Evolutionary conservation across 305 asterid genomes (phyloP).

Genomic region (Galium porrigens): DNA sequence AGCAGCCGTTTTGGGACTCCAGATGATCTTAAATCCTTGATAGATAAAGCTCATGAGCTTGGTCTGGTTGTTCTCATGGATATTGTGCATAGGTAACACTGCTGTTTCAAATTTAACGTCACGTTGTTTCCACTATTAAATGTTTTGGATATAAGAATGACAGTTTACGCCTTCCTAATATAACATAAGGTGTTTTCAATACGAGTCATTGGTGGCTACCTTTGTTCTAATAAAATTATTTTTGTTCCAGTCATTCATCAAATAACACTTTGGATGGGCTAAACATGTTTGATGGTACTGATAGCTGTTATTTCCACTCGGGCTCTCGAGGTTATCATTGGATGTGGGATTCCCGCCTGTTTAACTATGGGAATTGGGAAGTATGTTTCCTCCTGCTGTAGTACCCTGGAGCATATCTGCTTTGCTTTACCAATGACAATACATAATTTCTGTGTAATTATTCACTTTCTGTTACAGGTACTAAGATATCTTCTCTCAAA

Average conservation of each 20-base stretch:
- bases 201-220: background rate
- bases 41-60: conserved; percentile 93
- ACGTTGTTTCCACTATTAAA: background rate
- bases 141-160: background rate
- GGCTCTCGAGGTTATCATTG: conserved; percentile 88
- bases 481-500: conserved; percentile 87
- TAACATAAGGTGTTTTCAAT: background rate
- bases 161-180: background rate
- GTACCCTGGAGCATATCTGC: background rate
- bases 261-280: conserved; percentile 97
- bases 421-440: background rate
- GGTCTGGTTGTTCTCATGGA: conserved; percentile 97
- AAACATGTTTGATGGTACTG: conserved; percentile 99
- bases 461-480: conserved; percentile 40
- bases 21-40: conserved; percentile 87
- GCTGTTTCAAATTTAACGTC: background rate
- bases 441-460: conserved; percentile 2
- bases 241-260: conserved; percentile 71
- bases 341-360: conserved; percentile 99
- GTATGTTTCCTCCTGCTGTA: conserved; percentile 35
- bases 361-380: conserved; percentile 98
- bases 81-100: conserved; percentile 80
- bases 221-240: conserved; percentile 16
- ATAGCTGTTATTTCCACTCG: conserved; percentile 90
- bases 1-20: conserved; percentile 98